Percentiles rank a stretch among this genome's conserved stretches.
Conservation (phyloP, 2,329 filamentous ascomycete species). For the Sarocladium strictum region DNA sequence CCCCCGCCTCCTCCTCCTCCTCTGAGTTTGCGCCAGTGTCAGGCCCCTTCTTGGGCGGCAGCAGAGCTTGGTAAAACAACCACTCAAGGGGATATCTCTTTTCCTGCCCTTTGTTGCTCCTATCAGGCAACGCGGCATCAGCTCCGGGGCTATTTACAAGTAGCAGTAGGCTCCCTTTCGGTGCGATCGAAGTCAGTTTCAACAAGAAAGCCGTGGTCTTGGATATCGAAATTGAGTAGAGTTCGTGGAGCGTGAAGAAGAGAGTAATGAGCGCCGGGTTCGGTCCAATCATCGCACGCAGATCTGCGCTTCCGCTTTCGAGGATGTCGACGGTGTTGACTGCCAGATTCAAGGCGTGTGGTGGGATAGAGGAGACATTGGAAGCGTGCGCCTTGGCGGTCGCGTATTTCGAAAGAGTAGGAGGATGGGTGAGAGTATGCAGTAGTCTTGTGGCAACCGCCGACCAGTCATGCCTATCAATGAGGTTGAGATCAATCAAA, state of each 20-base stretch:
- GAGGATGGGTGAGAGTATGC: constrained; percentile 12
- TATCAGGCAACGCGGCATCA: constrained; percentile 9
- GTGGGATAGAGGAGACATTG: constrained; percentile 13
- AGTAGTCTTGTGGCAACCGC: constrained; percentile 13
- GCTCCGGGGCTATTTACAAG: constrained; percentile 13
- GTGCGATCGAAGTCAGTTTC: constrained; percentile 12
- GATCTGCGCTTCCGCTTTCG: constrained; percentile 10
- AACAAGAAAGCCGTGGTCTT: constrained; percentile 14
- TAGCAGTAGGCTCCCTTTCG: constrained; percentile 14
- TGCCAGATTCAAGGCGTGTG: constrained; percentile 10
- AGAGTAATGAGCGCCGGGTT: constrained; percentile 13
- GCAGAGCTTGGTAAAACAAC: constrained; percentile 14
- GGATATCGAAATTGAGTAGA: constrained; percentile 14
- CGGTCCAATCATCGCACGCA: constrained; percentile 12
- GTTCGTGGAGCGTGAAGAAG: constrained; percentile 16
- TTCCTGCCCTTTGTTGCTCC: constrained; percentile 11
- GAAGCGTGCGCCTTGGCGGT: constrained; percentile 14
- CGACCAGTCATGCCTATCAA: constrained; percentile 15
- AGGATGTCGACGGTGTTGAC: constrained; percentile 13
- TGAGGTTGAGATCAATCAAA: constrained; percentile 12
- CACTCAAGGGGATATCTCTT: constrained; percentile 14
- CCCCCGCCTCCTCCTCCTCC: constrained; percentile 10
- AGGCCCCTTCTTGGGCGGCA: constrained; percentile 10
- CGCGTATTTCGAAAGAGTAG: constrained; percentile 15
- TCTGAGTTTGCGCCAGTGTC: constrained; percentile 8